Evolutionary conservation across 1,139 yeast genomes (phyloP).

Genomic region (Blastobotrys arbuscula): DNA sequence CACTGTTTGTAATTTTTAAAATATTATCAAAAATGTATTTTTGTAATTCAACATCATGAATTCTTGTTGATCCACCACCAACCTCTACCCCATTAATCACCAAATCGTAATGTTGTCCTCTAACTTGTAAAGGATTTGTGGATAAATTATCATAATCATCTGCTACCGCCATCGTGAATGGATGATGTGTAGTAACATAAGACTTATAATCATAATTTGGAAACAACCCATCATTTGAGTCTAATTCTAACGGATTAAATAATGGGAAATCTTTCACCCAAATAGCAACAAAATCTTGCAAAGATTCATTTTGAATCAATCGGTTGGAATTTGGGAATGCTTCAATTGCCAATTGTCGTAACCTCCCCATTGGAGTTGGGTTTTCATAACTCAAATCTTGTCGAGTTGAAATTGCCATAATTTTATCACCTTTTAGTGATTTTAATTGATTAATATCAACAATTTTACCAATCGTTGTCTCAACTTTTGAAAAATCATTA

Average conservation of each 20-base stretch:
- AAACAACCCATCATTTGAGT: conserved; percentile 35
- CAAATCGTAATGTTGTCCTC: conserved; percentile 93
- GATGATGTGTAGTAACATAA: conserved; percentile 83
- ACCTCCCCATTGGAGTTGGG: conserved; percentile 90
- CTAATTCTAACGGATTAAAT: conserved; percentile 54
- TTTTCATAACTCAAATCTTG: conserved; percentile 69
- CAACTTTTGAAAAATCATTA: conserved; percentile 5
- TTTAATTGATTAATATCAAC: conserved; percentile 17
- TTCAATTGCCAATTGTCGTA: conserved; percentile 67
- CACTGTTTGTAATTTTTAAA: conserved; percentile 40
- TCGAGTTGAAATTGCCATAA: conserved; percentile 70
- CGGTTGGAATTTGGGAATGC: conserved; percentile 49
- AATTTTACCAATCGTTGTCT: conserved; percentile 38
- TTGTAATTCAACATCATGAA: conserved; percentile 80
- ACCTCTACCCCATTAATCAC: conserved; percentile 93
- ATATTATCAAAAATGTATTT: conserved; percentile 45
- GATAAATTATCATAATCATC: conserved; percentile 58
- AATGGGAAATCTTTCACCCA: conserved; percentile 94
- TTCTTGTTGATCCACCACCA: conserved; percentile 96
- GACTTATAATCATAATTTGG: conserved; percentile 52
- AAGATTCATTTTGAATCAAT: conserved; percentile 2
- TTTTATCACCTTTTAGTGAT: conserved; percentile 47
- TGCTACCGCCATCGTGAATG: conserved; percentile 84
- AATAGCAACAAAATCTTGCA: conserved; percentile 51
- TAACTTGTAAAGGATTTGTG: conserved; percentile 53